phyloP scores from a whole-genome alignment of 2,329 filamentous ascomycete genomes.

The Ophiostoma populinum region DNA sequence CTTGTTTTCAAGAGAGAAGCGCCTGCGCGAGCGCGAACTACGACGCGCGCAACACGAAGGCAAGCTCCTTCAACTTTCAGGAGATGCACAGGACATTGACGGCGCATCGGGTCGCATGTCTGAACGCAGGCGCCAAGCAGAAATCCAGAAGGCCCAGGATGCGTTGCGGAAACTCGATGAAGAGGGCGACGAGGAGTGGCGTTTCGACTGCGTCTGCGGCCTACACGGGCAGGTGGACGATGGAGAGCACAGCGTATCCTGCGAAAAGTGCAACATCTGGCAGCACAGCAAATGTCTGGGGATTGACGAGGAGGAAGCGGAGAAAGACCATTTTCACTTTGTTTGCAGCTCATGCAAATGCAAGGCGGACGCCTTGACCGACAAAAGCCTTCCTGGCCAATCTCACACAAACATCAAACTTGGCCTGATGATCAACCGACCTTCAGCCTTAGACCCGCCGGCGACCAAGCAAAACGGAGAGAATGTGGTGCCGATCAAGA shows the following conservation, averaged over 20 bases:
- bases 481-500: slow-evolving; percentile 5
- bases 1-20: slow-evolving; percentile 68
- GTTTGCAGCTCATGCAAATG: slow-evolving; percentile 63
- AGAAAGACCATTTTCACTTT: slow-evolving; percentile 74
- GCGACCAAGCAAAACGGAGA: not conserved
- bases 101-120: slow-evolving; percentile 46
- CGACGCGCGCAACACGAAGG: slow-evolving; percentile 73
- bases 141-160: slow-evolving; percentile 64
- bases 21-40: slow-evolving; percentile 69
- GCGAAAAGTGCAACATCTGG: slow-evolving; percentile 89
- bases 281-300: slow-evolving; percentile 88
- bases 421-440: not conserved
- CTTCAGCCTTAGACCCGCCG: not conserved
- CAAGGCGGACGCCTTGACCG: not conserved
- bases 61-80: slow-evolving; percentile 62
- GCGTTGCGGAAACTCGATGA: slow-evolving; percentile 53
- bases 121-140: slow-evolving; percentile 61
- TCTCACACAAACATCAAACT: not conserved
- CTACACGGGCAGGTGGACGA: slow-evolving; percentile 87
- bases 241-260: slow-evolving; percentile 82
- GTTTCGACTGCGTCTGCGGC: slow-evolving; percentile 89
- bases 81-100: slow-evolving; percentile 47
- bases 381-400: not conserved
- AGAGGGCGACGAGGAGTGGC: slow-evolving; percentile 58
- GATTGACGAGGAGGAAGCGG: slow-evolving; percentile 62